Conservation (phyloP, 345 rosid genomes). For the Eucalyptus shirleyi region DNA sequence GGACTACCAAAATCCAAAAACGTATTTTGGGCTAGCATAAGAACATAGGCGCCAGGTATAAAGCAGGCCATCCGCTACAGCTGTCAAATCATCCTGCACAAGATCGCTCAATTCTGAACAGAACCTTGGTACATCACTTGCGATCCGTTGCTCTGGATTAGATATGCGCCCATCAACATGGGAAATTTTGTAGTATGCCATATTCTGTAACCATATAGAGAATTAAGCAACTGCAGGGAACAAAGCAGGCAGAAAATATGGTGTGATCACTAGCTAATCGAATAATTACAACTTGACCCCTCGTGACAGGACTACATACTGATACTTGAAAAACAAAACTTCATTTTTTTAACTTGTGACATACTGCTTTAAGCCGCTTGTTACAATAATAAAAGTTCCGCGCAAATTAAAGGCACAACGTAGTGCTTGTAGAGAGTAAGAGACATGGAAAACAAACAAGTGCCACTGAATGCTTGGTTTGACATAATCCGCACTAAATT, state of each 20-base stretch:
- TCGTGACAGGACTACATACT: neutral
- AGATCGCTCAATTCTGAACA: conserved; percentile 95
- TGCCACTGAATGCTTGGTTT: neutral
- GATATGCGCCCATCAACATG: conserved; percentile 92
- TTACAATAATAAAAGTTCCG: neutral
- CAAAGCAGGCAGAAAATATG: neutral
- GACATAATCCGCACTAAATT: neutral
- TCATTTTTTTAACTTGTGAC: neutral
- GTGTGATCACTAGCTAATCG: neutral
- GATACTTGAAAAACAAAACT: neutral
- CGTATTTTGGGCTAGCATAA: conserved; percentile 95
- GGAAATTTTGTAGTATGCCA: conserved; percentile 96
- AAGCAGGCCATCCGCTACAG: conserved; percentile 76
- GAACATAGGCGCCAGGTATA: conserved; percentile 97
- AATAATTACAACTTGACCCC: neutral
- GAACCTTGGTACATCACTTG: conserved; percentile 92
- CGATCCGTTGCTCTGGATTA: conserved; percentile 92
- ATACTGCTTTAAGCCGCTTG: neutral
- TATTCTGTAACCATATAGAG: conserved; percentile 49
- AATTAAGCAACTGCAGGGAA: neutral
- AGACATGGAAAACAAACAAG: neutral
- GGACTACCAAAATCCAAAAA: conserved; percentile 87
- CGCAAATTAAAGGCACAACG: neutral
- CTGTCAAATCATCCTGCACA: conserved; percentile 83
- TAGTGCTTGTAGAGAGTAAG: neutral